Conservation (phyloP, 2,329 filamentous ascomycete genomes). For the Emergomyces pasteurianus region DNA sequence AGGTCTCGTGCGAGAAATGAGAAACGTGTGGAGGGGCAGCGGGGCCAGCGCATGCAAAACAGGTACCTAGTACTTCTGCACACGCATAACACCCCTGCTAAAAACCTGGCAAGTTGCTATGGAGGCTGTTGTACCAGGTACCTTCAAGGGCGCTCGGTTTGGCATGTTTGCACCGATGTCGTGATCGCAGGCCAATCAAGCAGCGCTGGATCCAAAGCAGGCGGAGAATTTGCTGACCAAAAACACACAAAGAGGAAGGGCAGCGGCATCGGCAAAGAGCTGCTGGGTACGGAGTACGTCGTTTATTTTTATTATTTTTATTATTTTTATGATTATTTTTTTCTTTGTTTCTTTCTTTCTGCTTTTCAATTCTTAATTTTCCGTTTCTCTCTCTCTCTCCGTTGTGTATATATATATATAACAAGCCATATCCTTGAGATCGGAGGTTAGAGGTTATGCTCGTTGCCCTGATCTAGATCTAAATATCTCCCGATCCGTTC, state of each 20-base stretch:
- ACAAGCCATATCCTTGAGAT: constrained; percentile 2
- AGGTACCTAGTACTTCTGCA: neutral
- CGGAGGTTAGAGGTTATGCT: constrained; percentile 2
- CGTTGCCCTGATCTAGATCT: constrained; percentile 11
- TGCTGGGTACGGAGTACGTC: neutral
- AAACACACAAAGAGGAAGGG: neutral
- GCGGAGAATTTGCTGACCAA: neutral
- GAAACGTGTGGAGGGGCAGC: neutral
- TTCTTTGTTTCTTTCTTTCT: neutral
- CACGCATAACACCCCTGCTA: neutral
- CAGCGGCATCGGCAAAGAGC: neutral
- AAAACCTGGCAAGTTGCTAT: too few species aligned
- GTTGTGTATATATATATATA: constrained; percentile 4
- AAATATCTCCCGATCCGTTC: constrained; percentile 12
- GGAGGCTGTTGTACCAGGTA: neutral
- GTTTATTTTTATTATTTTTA: neutral
- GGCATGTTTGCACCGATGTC: constrained; percentile 25
- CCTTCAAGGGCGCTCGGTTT: constrained; percentile 2
- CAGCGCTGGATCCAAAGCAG: neutral
- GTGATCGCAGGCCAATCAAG: constrained; percentile 35
- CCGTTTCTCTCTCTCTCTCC: constrained; percentile 12
- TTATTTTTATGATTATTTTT: neutral
- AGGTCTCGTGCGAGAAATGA: neutral
- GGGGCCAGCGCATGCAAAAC: neutral
- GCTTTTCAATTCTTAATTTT: constrained; percentile 6